Evolutionary conservation across 1,284 basidiomycete species (phyloP), one percentile per base, ranked within the genome.

Genomic region (Porodaedalea pini): DNA sequence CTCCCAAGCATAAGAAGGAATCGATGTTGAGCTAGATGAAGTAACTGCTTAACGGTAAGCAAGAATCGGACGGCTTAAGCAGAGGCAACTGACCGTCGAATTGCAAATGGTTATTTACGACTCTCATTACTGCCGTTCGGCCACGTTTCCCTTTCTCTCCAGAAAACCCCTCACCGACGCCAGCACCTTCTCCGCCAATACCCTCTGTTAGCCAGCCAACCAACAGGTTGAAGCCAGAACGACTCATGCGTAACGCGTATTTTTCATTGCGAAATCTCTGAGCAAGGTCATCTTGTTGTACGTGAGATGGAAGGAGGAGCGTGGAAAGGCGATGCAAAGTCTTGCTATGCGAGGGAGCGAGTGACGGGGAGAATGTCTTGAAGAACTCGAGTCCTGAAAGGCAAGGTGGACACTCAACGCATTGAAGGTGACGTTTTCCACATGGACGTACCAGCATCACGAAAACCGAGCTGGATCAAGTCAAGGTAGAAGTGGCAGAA

Each of bases 401-500:
- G 37, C 47, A 56, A 41, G 17, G 21, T 47, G 49, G 39, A 29
- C 19, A 15, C 36, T 43, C 39, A 13, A 27, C 62, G 60, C 31
- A 25, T 29, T 11, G 7, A 39, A 15, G 31, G 29, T 27, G 36
- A 13, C 44, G 44, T 47, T 19, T 17, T 31, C 34, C 19, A 40
- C 4, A 34, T 51, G 31, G 56, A 72, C 85, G 59, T 66, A 91
- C 91, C 92, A 62, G 94, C 90, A 64, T 93, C 89, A 64, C 90
- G 88, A 71, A 92, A 93, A 3, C 92, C 94, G 61, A 89, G 86
- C 66, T 94, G 86, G 54, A 98, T 87, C 49, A 99, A 80, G 70
- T 98, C 95, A 34, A 99, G 79, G 72, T 96, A 98, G 67, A 97
- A 97, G 72, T 99, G 94, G 41, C 92, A 93, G 69, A 98, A 99